Base-by-base conservation (phyloP, 2,329 filamentous ascomycete species). In the Microsporum audouinii region DNA sequence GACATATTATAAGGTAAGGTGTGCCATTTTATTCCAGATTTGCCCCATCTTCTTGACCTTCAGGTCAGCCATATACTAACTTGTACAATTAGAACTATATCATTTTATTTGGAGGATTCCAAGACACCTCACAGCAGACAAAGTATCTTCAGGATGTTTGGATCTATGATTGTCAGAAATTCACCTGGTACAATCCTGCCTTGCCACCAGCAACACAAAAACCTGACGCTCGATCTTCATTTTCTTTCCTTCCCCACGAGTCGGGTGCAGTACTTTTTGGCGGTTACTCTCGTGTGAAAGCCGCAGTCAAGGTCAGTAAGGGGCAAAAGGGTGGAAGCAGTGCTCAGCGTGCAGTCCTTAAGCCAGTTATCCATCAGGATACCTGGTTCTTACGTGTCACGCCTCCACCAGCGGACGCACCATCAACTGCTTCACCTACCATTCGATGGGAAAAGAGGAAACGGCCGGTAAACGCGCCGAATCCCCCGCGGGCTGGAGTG, bases 381-480 rank as follows among this genome's bases (percentile, higher is more conserved):
- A 95, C 90, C 64, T 99, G 92, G 85, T 94, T 91, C 71, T 79
- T 99, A 39, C 85, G 91, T 10, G 87, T 97, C 71, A 85, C 82
- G 0, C 87, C 85, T 17, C 89, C 91, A 0, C 72, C 82, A 0
- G 69, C 85, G 0, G 89, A 92, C 60, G 83, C 87, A 0, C 78
- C 84, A 0, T 73, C 84, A 0, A 85, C 82, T 55, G 78, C 86
- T 0, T 81, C 84, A 1, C 91, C 91, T 0, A 82, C 80, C 0
- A 83, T 96, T 12, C 83, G 91, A 47, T 99, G 94, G 94, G 94
- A 99, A 76, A 86, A 86, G 65, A 82, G 94, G 62, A 99, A 97
- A 80, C 88, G 88, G 75, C 91, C 94, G 0, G 89, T 88, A 33
- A 99, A 99, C 71, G 78, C 88, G 5, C 94, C 94, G 0, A 88